Percentiles rank a stretch among this genome's conserved stretches.
Evolutionary conservation across 305 asterid genomes (phyloP).

Genomic region (Plantago coronopus): DNA sequence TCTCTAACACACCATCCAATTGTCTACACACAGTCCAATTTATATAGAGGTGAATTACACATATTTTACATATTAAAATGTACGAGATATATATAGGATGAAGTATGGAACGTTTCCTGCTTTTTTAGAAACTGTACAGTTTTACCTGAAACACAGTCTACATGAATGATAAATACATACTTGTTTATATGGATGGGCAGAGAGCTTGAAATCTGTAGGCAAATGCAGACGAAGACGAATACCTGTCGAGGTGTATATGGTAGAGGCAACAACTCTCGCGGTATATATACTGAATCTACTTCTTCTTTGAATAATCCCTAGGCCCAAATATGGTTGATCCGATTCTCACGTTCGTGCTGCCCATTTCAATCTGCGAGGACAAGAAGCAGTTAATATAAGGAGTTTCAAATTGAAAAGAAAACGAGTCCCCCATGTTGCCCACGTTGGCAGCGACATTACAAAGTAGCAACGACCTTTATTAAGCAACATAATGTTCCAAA

Average conservation of each 20-base stretch:
- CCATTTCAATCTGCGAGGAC: constrained; percentile 77
- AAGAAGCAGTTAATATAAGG: constrained; percentile 15
- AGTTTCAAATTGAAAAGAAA: no score
- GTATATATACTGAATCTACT: constrained; percentile 28
- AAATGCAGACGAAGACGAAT: neutral
- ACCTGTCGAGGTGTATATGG: neutral
- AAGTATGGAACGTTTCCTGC: no score
- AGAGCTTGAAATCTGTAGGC: no score
- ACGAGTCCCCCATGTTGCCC: neutral
- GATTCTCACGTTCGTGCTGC: constrained; percentile 77
- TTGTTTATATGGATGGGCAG: neutral
- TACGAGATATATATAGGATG: no score
- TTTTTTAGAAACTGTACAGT: no score
- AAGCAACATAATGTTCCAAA: constrained; percentile 1
- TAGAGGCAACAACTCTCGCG: constrained; percentile 13
- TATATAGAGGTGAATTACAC: no score
- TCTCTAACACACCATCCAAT: no score
- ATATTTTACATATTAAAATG: no score
- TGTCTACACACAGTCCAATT: no score
- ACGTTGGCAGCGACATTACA: neutral
- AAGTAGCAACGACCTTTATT: constrained; percentile 3
- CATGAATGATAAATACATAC: neutral
- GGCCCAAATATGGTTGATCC: constrained; percentile 94
- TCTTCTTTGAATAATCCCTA: constrained; percentile 65
- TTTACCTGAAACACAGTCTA: neutral